These are phyloP conservation scores for Penicillium hordei DNA, from an alignment of 2,329 filamentous ascomycete species.

Conservation along the genomic window DNA sequence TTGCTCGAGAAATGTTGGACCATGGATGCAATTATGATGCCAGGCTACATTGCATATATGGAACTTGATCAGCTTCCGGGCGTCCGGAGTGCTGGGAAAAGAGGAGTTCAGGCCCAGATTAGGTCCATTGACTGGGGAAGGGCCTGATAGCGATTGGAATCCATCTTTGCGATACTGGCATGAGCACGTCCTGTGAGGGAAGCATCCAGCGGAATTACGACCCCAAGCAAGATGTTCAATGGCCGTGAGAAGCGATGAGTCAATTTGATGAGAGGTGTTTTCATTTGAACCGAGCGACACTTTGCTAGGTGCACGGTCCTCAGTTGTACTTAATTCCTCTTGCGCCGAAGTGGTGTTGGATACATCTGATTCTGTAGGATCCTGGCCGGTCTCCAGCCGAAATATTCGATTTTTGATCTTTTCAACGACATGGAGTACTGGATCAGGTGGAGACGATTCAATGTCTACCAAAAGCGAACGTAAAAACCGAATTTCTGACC, in stretches of 20 bases:
- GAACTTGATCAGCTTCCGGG: conserved; percentile 25
- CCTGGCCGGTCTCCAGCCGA: conserved; percentile 22
- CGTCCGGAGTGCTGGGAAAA: conserved; percentile 14
- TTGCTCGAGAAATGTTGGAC: conserved; percentile 28
- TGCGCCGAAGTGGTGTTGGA: not conserved
- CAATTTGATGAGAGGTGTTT: conserved; percentile 15
- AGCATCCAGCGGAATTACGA: conserved; percentile 37
- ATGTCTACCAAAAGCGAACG: conserved; percentile 23
- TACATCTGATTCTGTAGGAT: conserved; percentile 1
- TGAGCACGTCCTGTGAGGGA: conserved; percentile 35
- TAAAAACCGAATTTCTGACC: conserved; percentile 29
- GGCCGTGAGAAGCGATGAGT: conserved; percentile 32
- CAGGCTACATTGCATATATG: conserved; percentile 25
- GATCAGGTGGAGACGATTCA: conserved; percentile 13
- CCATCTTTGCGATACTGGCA: conserved; percentile 27
- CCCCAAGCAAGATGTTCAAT: conserved; percentile 43
- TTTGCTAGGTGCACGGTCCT: conserved; percentile 5
- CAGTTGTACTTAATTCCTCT: conserved; percentile 8
- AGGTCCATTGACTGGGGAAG: conserved; percentile 13
- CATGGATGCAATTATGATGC: conserved; percentile 29
- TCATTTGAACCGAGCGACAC: conserved; percentile 6
- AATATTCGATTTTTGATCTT: conserved; percentile 24
- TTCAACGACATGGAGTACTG: conserved; percentile 6
- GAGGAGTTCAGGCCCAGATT: conserved; percentile 8
- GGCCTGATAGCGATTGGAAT: conserved; percentile 12